Base-by-base conservation (phyloP, 352 stramenopile species). In the Phytophthora constricta region DNA sequence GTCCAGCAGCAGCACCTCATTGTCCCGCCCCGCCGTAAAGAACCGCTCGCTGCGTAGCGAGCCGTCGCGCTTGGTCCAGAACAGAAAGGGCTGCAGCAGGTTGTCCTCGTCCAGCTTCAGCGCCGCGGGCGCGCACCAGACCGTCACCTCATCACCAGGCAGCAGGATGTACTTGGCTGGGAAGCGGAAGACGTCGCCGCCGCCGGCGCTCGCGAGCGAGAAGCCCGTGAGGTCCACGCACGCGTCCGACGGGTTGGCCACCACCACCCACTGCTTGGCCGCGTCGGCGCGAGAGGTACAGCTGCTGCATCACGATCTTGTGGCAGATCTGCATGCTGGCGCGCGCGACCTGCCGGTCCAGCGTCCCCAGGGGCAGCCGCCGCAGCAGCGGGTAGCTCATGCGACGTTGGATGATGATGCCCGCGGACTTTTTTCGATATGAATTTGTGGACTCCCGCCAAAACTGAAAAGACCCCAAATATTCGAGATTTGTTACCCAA, bases 291-390 rank as follows among this genome's bases (percentile, higher is more conserved):
- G 86, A 10, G 86, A 96, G 77, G 72, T 94, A 96, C n/a, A 96
- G 76, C 72, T 93, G 81, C 62, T 92, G 86, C 84, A 96, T 94
- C 39, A 92, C 79, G 53, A 92, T 74, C 48, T 90, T 90, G 62
- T 92, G 86, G 70, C 84, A 92, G 50, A 96, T 91, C 59, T 96
- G 87, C 84, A 92, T 91, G 31, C 82, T 81, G 11, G 80, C 84
- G 25, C 87, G 87, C 37, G 85, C 78, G 37, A 93, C 86, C 34
- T 80, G 81, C 33, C 74, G 81, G 62, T 96, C 87, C 27, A 96
- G 72, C 50, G 68, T 28, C 46, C 72, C 73, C 49, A 93, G 65
- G 20, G 85, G 77, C 62, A 93, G 68, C 31, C 87, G 82, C 47
- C 87, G 82, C 58, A 85, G 73, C 49, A 90, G 68, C 39, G 78